phyloP scores from a whole-genome alignment of 331 rosid species.

The Cucumis variabilis region DNA sequence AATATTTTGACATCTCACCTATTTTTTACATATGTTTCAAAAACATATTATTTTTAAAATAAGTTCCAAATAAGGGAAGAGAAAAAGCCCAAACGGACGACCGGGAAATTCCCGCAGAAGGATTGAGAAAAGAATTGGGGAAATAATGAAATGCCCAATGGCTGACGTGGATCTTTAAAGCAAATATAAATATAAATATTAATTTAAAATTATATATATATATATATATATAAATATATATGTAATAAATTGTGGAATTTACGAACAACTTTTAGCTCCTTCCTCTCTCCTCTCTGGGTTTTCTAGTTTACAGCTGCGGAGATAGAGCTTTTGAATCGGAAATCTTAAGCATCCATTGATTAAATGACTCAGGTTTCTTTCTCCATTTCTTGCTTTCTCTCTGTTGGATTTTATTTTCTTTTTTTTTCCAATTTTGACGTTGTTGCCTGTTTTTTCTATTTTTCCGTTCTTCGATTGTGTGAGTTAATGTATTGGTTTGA shows the following conservation, averaged over 20 bases:
- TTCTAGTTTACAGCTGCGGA: background rate
- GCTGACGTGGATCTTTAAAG: slow-evolving; percentile 9
- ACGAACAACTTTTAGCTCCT: slow-evolving; percentile 20
- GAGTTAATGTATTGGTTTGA: background rate
- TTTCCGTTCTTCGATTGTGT: slow-evolving; percentile 15
- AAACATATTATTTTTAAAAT: no score
- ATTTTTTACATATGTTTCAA: no score
- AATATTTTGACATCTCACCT: no score
- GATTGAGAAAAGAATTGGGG: background rate
- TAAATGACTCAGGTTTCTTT: slow-evolving; percentile 18
- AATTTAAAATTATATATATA: no score
- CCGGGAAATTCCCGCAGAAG: background rate
- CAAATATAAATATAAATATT: no score
- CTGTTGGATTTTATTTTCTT: background rate
- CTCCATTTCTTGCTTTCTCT: no score
- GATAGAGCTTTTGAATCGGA: slow-evolving; percentile 13
- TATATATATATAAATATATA: background rate
- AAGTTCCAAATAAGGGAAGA: background rate
- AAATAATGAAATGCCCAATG: background rate
- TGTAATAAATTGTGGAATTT: slow-evolving; percentile 25
- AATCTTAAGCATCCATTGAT: slow-evolving; percentile 28
- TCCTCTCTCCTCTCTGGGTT: background rate
- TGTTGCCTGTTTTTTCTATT: slow-evolving; percentile 2
- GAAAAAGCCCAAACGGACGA: background rate
- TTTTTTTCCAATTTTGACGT: background rate